Conservation (phyloP, 2,329 filamentous ascomycete species). For the Chaetomiaceae sp. region DNA sequence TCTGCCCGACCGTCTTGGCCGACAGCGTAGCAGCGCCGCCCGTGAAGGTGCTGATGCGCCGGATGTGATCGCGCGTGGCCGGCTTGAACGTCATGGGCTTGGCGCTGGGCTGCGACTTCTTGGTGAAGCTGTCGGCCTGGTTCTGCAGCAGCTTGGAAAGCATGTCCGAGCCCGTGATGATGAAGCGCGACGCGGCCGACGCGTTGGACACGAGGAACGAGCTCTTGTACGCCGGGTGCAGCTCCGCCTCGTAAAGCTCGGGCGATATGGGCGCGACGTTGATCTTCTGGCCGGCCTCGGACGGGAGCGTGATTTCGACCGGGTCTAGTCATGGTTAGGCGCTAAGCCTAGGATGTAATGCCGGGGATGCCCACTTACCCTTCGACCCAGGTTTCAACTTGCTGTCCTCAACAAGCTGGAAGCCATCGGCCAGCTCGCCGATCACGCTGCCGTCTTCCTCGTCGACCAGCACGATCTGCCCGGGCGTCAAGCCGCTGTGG, state of each 20-base stretch:
- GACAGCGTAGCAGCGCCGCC: constrained; percentile 71
- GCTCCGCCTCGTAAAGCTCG: constrained; percentile 68
- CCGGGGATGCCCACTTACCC: constrained; percentile 47
- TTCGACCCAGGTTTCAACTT: constrained; percentile 81
- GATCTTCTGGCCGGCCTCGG: constrained; percentile 58
- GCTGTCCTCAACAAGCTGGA: constrained; percentile 70
- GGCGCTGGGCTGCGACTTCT: constrained; percentile 67
- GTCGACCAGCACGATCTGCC: constrained; percentile 86
- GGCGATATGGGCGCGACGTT: constrained; percentile 60
- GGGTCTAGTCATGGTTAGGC: constrained; percentile 49
- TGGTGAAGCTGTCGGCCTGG: constrained; percentile 74
- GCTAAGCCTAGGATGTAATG: not conserved
- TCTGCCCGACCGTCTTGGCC: constrained; percentile 78
- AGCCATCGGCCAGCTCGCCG: constrained; percentile 79
- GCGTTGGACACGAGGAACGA: constrained; percentile 83
- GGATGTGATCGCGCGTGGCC: constrained; percentile 74
- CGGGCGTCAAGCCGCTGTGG: constrained; percentile 51
- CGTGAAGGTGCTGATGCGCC: constrained; percentile 85
- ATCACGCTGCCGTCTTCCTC: constrained; percentile 96
- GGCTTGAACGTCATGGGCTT: constrained; percentile 86
- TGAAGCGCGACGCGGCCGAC: constrained; percentile 78
- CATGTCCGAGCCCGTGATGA: constrained; percentile 79
- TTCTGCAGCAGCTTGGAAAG: constrained; percentile 70
- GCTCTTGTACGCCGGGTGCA: constrained; percentile 87
- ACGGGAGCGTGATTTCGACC: constrained; percentile 69